Conservation (phyloP, 192 early-diverging fungal genomes). For the Linnemannia elongata region DNA sequence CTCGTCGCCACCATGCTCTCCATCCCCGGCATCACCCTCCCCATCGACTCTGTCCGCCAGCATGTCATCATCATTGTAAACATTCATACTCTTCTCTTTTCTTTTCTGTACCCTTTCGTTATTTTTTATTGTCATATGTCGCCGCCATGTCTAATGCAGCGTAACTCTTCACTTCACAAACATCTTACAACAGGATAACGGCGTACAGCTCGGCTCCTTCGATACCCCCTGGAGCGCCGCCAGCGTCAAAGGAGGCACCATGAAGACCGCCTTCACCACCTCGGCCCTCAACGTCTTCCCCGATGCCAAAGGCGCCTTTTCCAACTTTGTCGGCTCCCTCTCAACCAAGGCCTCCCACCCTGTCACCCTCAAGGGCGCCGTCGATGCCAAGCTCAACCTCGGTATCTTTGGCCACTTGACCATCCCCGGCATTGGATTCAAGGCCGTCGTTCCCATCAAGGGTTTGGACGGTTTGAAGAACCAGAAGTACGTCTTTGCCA, state of each 20-base stretch:
- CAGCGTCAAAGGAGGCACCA: slow-evolving; percentile 20
- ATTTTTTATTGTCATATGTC: not conserved
- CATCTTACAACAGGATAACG: slow-evolving; percentile 24
- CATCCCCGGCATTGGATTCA: slow-evolving; percentile 45
- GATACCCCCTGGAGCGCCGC: slow-evolving; percentile 33
- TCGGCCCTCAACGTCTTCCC: slow-evolving; percentile 44
- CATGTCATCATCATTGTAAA: slow-evolving; percentile 39
- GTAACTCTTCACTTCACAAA: not conserved
- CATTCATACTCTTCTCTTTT: not conserved
- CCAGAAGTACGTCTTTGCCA: slow-evolving; percentile 25
- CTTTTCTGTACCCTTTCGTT: not conserved
- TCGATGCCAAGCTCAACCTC: slow-evolving; percentile 49
- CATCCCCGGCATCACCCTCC: slow-evolving; percentile 47
- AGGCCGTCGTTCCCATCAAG: slow-evolving; percentile 18
- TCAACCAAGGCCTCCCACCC: slow-evolving; percentile 23
- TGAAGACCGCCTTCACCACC: slow-evolving; percentile 30
- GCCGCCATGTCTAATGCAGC: not conserved
- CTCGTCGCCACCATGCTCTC: slow-evolving; percentile 56
- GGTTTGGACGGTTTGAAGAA: slow-evolving; percentile 30
- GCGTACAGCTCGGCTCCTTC: slow-evolving; percentile 32
- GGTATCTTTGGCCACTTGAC: slow-evolving; percentile 41
- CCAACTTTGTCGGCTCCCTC: slow-evolving; percentile 23
- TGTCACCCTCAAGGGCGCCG: slow-evolving; percentile 32
- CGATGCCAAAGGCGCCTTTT: slow-evolving; percentile 27
- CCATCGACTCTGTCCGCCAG: slow-evolving; percentile 35